phyloP scores from a whole-genome alignment of 768 basidiomycete species.

The Clathrus columnatus region DNA sequence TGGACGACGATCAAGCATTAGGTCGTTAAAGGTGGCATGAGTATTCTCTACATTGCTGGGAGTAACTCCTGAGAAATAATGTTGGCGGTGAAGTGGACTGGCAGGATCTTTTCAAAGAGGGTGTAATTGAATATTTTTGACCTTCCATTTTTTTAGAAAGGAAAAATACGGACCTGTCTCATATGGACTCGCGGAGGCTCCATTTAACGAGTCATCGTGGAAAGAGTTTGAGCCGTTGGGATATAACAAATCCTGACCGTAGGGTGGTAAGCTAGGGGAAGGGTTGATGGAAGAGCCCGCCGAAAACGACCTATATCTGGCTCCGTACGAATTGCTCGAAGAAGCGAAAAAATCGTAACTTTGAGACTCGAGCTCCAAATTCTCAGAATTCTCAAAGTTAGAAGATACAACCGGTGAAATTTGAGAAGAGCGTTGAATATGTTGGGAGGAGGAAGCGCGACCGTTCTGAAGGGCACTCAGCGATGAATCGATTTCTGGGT shows the following conservation, averaged over 20 bases:
- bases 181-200: constrained; percentile 40
- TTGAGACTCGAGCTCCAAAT: constrained; percentile 49
- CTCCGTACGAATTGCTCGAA: constrained; percentile 28
- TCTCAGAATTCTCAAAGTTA: constrained; percentile 43
- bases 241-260: constrained; percentile 51
- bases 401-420: constrained; percentile 30
- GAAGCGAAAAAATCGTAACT: constrained; percentile 56
- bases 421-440: constrained; percentile 20
- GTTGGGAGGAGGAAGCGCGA: constrained; percentile 24
- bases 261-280: constrained; percentile 50
- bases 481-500: constrained; percentile 6
- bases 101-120: constrained; percentile 62
- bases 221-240: constrained; percentile 40
- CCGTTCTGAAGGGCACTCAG: constrained; percentile 20
- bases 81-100: constrained; percentile 44
- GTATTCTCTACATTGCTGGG: constrained; percentile 25
- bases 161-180: constrained; percentile 56
- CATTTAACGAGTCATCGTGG: constrained; percentile 50
- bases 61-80: constrained; percentile 34
- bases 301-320: constrained; percentile 61
- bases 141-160: constrained; percentile 62
- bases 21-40: constrained; percentile 44
- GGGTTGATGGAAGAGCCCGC: constrained; percentile 45
- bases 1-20: constrained; percentile 50
- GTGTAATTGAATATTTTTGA: constrained; percentile 45